Conservation (phyloP, 345 rosid species). For the Gossypium herbaceum region DNA sequence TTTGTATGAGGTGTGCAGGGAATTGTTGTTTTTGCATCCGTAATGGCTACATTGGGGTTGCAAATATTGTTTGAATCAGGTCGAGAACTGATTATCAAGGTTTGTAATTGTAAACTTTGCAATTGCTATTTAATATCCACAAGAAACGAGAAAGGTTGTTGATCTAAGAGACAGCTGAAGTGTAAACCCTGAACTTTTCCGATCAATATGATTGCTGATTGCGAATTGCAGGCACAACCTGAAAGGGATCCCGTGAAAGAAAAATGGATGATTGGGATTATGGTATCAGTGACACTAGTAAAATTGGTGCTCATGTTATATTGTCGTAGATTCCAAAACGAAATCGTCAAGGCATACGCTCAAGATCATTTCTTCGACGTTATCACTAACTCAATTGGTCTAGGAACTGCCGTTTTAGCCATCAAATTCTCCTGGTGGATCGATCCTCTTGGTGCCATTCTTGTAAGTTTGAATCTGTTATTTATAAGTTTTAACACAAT, state of each 20-base stretch:
- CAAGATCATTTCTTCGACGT: slow-evolving; percentile 60
- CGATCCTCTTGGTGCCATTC: slow-evolving; percentile 50
- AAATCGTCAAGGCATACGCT: slow-evolving; percentile 44
- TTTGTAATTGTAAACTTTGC: neutral
- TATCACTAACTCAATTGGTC: slow-evolving; percentile 47
- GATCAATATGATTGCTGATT: neutral
- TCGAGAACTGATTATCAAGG: slow-evolving; percentile 38
- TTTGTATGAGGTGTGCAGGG: slow-evolving; percentile 38
- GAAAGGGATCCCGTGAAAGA: slow-evolving; percentile 43
- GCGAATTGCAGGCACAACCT: slow-evolving; percentile 36
- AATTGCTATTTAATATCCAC: neutral
- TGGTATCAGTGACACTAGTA: slow-evolving; percentile 42
- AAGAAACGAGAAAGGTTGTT: neutral
- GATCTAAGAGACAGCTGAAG: neutral
- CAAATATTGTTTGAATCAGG: slow-evolving; percentile 58
- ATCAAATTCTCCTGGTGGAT: slow-evolving; percentile 51
- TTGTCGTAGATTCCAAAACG: slow-evolving; percentile 40
- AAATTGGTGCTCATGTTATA: slow-evolving; percentile 37
- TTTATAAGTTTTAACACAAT: too few relatives aligned
- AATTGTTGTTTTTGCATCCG: slow-evolving; percentile 48
- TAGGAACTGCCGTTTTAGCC: slow-evolving; percentile 43
- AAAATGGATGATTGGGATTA: slow-evolving; percentile 58
- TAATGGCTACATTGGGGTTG: slow-evolving; percentile 56
- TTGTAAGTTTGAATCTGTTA: slow-evolving; percentile 27
- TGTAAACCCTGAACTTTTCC: neutral